These are phyloP conservation scores for Coniochaeta ligniaria DNA, from an alignment of 2,329 filamentous ascomycete genomes.

Conservation along the genomic window DNA sequence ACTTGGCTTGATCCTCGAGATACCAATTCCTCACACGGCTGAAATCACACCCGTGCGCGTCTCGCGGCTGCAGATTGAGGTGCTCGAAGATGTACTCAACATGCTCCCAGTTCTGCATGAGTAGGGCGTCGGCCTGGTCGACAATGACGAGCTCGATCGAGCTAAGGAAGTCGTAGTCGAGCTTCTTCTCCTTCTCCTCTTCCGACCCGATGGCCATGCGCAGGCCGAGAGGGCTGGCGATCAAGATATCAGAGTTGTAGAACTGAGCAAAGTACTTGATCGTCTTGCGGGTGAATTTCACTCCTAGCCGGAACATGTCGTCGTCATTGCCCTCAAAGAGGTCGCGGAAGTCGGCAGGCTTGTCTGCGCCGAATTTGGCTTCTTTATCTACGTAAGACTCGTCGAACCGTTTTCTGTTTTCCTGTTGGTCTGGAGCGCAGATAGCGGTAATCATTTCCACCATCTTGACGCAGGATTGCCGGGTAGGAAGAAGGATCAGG, in stretches of 20 bases:
- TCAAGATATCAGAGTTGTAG: constrained; percentile 91
- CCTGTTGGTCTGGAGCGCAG: constrained; percentile 80
- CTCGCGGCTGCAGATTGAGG: constrained; percentile 82
- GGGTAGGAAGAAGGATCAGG: constrained; percentile 81
- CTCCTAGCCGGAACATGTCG: constrained; percentile 91
- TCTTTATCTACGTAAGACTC: constrained; percentile 70
- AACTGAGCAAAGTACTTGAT: constrained; percentile 93
- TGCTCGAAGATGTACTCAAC: constrained; percentile 87
- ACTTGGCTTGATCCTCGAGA: constrained; percentile 74
- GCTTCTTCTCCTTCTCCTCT: constrained; percentile 47
- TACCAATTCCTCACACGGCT: constrained; percentile 87
- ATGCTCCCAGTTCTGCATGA: constrained; percentile 99
- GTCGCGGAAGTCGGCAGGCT: constrained; percentile 80
- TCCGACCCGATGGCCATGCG: constrained; percentile 85
- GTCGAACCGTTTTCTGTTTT: constrained; percentile 88
- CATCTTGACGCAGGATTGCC: constrained; percentile 74
- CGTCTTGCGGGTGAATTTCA: constrained; percentile 95
- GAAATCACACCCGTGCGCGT: constrained; percentile 90
- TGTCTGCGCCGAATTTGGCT: constrained; percentile 61
- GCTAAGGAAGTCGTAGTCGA: constrained; percentile 84
- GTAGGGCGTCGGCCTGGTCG: constrained; percentile 85
- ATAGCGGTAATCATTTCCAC: constrained; percentile 70
- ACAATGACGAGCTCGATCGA: constrained; percentile 87
- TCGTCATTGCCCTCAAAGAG: constrained; percentile 94
- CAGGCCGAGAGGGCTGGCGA: constrained; percentile 83